These are phyloP conservation scores for Rhizoclosmatium sp. DNA, from an alignment of 192 early-diverging fungal genomes.

Conservation along the genomic window DNA sequence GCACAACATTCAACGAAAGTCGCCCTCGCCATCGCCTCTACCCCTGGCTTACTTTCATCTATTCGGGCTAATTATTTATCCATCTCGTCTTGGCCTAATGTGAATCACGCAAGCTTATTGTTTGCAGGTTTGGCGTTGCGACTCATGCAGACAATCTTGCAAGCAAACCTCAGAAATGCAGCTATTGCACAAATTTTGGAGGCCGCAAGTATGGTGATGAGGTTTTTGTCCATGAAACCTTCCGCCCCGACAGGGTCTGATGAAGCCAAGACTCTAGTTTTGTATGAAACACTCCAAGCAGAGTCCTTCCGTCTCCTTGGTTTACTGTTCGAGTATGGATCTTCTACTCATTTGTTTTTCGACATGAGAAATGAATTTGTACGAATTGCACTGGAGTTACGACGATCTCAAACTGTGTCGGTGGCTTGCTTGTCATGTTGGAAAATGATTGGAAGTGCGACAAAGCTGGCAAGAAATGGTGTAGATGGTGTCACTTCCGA, in stretches of 20 bases:
- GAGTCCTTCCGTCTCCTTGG: not conserved
- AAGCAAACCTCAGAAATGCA: conserved; percentile 4
- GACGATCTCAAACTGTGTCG: not conserved
- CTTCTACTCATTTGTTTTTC: not conserved
- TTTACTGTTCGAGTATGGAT: conserved; percentile 5
- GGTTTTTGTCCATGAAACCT: not conserved
- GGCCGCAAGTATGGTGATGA: not conserved
- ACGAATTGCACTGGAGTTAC: not conserved
- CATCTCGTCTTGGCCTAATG: not conserved
- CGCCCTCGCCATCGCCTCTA: not conserved
- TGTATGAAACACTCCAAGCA: not conserved
- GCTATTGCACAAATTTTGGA: conserved; percentile 1
- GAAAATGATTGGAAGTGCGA: not conserved
- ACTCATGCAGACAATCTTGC: not conserved
- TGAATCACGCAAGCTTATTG: too few species aligned
- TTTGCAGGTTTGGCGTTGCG: not conserved
- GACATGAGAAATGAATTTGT: conserved; percentile 22
- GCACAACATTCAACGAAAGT: not conserved
- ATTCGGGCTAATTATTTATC: not conserved
- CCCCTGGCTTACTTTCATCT: conserved; percentile 4
- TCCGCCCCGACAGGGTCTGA: not conserved
- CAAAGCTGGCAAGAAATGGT: not conserved
- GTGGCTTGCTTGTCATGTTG: not conserved
- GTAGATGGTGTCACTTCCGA: not conserved
- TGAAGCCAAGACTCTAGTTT: too few species aligned